Base-by-base conservation (phyloP, 2,329 filamentous ascomycete species). In the Venturiaceae sp. region DNA sequence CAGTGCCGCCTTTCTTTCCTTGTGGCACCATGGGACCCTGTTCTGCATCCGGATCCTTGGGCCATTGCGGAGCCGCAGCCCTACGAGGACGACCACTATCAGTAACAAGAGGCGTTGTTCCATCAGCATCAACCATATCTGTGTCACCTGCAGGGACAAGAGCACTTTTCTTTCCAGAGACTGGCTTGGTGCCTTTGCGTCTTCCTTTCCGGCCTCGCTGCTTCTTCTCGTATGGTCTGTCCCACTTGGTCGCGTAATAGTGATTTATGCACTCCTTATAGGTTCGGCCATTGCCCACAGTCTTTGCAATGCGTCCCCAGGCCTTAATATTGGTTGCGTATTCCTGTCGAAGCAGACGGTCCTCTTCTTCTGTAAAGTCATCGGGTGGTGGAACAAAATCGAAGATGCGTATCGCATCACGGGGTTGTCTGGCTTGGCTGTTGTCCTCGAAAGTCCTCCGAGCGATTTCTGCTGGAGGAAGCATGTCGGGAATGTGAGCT, bases 221-320 rank as follows among this genome's bases (percentile, higher is more conserved):
- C 66, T 60, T 54, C 69, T 63, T 63, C 69, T 92, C 90, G 61
- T 92, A 84, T 62, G 88, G 85, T 44, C 84, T 81, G 52, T 84
- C 80, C 73, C 86, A 87, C 73, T 84, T 94, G 68, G 86, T 88
- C 62, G 88, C 79, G 70, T 94, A 94, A 72, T 94, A 94, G 70
- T 92, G 90, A 67, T 90, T 86, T 64, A 94, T 94, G 70, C 87
- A 90, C 52, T 88, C 83, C 63, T 87, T 86, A 71, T 90, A 91
- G 65, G 88, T 84, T 26, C 88, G 83, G 32, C 80, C 78, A 5
- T 69, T 69, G 19, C 44, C 30, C 44, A 67, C 66, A 53, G 71
- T 67, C 60, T 71, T 70, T 5, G 88, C 86, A 60, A 94, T 84
- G 64, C 83, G 84, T 59, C 87, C 87, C 87, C 88, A 94, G 66